phyloP scores from a whole-genome alignment of 2,329 filamentous ascomycete species.

The Verticillium zaregamsianum region DNA sequence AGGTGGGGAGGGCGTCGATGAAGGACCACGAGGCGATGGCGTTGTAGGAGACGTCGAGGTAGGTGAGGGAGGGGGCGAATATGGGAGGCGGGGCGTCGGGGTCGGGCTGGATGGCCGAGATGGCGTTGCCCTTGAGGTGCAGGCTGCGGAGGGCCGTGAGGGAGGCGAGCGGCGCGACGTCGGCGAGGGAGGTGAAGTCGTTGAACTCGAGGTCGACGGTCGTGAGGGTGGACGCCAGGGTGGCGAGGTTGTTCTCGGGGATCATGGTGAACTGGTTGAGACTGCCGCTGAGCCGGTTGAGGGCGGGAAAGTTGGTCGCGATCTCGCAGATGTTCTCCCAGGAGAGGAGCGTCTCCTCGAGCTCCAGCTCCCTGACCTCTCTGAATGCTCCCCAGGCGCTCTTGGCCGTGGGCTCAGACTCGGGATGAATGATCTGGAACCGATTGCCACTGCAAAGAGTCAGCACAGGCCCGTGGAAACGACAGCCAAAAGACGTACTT shows the following conservation, averaged over 20 bases:
- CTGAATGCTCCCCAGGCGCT: constrained; percentile 36
- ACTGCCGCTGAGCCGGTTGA: constrained; percentile 48
- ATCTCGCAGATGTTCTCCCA: constrained; percentile 61
- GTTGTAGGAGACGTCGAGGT: constrained; percentile 73
- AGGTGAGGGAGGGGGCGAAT: constrained; percentile 53
- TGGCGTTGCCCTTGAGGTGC: constrained; percentile 74
- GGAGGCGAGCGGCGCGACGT: constrained; percentile 48
- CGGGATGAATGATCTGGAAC: constrained; percentile 44
- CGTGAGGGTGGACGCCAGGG: constrained; percentile 48
- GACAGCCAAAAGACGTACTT: constrained; percentile 53
- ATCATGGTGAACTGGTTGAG: constrained; percentile 56
- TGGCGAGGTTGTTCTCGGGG: constrained; percentile 30
- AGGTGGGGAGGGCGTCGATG: constrained; percentile 60
- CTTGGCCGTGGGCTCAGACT: constrained; percentile 23
- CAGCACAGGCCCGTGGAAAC: constrained; percentile 5
- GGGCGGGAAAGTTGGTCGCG: constrained; percentile 46
- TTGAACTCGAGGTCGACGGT: constrained; percentile 72
- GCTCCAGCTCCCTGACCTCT: constrained; percentile 54
- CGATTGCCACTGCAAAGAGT: constrained; percentile 64
- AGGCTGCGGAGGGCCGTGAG: constrained; percentile 52
- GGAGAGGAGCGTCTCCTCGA: constrained; percentile 63
- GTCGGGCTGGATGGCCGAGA: constrained; percentile 39
- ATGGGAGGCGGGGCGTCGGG: constrained; percentile 30
- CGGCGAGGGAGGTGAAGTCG: constrained; percentile 54
- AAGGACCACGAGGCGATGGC: constrained; percentile 66